Conservation (phyloP, 805 yeast genomes). For the Maudiozyma turicensis region DNA sequence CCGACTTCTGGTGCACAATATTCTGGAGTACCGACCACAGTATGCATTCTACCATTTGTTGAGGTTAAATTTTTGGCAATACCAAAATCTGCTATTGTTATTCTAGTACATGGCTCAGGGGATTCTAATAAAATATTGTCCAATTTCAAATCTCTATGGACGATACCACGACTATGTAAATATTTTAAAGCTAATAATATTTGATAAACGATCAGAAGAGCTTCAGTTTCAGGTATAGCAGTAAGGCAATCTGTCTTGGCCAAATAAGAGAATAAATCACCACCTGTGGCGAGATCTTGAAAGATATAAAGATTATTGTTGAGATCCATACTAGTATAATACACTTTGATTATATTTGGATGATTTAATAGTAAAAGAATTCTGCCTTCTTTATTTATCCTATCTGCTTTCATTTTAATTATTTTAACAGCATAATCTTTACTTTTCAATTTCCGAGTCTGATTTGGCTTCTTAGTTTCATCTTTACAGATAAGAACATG, state of each 20-base stretch:
- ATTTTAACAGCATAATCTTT: constrained; percentile 36
- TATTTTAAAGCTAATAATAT: constrained; percentile 46
- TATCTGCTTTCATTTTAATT: constrained; percentile 25
- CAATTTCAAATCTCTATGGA: constrained; percentile 56
- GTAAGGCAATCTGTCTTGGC: constrained; percentile 32
- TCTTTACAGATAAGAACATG: constrained; percentile 30
- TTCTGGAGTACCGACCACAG: constrained; percentile 57
- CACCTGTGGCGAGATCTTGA: constrained; percentile 45
- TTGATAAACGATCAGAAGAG: constrained; percentile 45
- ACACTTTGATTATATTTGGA: constrained; percentile 41
- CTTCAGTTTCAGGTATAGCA: constrained; percentile 45
- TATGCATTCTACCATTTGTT: constrained; percentile 32
- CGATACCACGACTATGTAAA: constrained; percentile 45
- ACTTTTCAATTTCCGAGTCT: constrained; percentile 9
- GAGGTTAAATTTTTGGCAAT: constrained; percentile 33
- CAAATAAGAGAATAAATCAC: constrained; percentile 50
- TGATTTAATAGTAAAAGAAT: constrained; percentile 34
- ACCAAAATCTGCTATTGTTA: constrained; percentile 65
- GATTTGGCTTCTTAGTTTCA: constrained; percentile 9
- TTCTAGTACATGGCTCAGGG: constrained; percentile 42
- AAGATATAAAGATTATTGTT: constrained; percentile 34
- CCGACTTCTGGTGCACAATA: constrained; percentile 68
- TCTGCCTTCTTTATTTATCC: constrained; percentile 34
- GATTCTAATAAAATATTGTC: constrained; percentile 52
- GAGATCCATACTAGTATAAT: constrained; percentile 26